A percentile compares a stretch with the other conserved stretches of the same genome.
Conservation (phyloP, 1,284 basidiomycete genomes). For the Leccinum subrobustum region DNA sequence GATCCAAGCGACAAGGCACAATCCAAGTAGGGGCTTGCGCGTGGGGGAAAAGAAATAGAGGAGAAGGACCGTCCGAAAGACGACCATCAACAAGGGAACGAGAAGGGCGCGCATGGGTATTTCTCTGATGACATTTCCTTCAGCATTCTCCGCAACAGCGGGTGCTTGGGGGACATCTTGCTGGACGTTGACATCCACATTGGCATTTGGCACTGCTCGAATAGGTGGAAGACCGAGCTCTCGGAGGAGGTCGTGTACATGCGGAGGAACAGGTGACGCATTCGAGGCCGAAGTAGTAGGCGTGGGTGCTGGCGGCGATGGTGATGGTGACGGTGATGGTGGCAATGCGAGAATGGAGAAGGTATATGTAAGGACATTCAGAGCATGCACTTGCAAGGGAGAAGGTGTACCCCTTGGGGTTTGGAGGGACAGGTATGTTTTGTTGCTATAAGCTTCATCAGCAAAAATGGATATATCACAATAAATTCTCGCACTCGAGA, state of each 20-base stretch:
- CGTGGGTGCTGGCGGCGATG: constrained; percentile 20
- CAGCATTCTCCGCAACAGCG: constrained; percentile 19
- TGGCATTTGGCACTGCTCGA: constrained; percentile 36
- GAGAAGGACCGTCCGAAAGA: constrained; percentile 66
- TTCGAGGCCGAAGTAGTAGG: constrained; percentile 12
- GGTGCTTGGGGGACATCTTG: constrained; percentile 18
- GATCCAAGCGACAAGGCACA: constrained; percentile 68
- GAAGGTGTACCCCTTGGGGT: constrained; percentile 54
- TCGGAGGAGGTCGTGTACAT: constrained; percentile 60
- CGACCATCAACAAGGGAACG: constrained; percentile 63
- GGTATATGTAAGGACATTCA: constrained; percentile 69
- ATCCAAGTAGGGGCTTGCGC: constrained; percentile 67
- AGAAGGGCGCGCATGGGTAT: constrained; percentile 50
- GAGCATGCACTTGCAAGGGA: constrained; percentile 60
- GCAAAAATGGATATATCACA: constrained; percentile 3
- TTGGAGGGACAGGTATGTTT: constrained; percentile 55
- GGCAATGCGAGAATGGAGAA: constrained; percentile 51
- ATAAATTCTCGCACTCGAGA: constrained; percentile 46
- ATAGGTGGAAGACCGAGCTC: constrained; percentile 59
- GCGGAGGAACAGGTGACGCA: constrained; percentile 24
- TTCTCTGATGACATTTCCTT: constrained; percentile 35
- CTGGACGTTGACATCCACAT: constrained; percentile 25
- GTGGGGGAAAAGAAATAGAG: constrained; percentile 80
- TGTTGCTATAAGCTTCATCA: constrained; percentile 42
- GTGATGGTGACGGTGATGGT: constrained; percentile 27